Base-by-base conservation (phyloP, 2,329 filamentous ascomycete genomes). In the Nothophaeocryptopus gaeumannii region DNA sequence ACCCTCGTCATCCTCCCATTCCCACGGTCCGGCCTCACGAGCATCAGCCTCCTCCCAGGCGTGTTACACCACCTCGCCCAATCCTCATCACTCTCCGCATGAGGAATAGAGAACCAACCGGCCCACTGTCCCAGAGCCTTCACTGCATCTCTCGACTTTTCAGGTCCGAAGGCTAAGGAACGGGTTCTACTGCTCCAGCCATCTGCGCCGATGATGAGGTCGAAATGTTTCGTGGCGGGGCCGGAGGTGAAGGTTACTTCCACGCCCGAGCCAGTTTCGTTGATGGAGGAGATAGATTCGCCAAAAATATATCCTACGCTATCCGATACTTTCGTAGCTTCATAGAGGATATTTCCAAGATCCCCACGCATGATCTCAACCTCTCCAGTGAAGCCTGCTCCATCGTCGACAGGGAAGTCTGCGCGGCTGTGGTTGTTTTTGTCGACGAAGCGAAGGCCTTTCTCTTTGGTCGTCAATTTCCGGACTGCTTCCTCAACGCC, bases 321-420 rank as follows among this genome's bases (percentile, higher is more conserved):
- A 4, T 53, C 55, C 10, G 45, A 45, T 2, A 45, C 33, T 20
- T 53, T 62, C 5, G 58, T 58, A 13, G 50, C 56, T 5, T 60
- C 46, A 5, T 76, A 70, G 0, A 82, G 49, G 1, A 81, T 56
- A 1, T 58, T 60, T 10, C 71, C 74, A 29, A 82, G 54, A 45
- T 80, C 76, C 0, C 76, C 78, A 8, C 79, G 67, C 71, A 82
- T 49, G 40, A 82, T 80, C 63, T 82, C 79, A 33, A 72, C 75
- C 15, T 82, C 78, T 0, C 67, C 70, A 0, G 75, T 76, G 16
- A 78, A 67, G 12, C 53, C 46, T 32, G 47, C 47, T 3, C 47
- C 56, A 11, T 51, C 45, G 12, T 41, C 51, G 9, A 53, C 61
- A 66, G 61, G 58, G 32, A 63, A 62, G 5, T 53, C 54, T 9